Conservation (phyloP, 225 moss, liverwort and hornwort genomes). For the Bryum argenteum region DNA sequence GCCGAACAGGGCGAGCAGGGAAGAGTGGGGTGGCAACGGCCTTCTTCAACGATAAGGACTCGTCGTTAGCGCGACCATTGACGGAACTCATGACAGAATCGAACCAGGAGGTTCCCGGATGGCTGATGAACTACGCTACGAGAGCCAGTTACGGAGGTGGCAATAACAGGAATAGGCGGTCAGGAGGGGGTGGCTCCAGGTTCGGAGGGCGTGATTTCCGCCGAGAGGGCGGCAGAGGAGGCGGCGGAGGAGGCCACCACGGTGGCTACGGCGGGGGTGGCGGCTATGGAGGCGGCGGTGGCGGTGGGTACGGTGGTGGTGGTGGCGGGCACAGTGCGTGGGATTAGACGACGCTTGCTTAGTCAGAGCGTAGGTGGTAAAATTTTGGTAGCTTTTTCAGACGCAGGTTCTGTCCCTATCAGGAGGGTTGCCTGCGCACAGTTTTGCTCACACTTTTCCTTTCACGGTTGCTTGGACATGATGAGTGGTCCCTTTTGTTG, state of each 20-base stretch:
- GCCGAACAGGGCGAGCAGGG: constrained; percentile 94
- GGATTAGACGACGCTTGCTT: constrained; percentile 51
- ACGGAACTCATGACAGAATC: constrained; percentile 91
- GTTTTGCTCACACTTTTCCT: constrained; percentile 77
- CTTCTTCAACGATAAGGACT: constrained; percentile 93
- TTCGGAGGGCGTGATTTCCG: constrained; percentile 92
- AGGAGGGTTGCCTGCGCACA: constrained; percentile 55
- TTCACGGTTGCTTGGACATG: constrained; percentile 59
- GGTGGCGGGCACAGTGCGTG: constrained; percentile 77
- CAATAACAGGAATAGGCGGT: constrained; percentile 71
- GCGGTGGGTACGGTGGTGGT: constrained; percentile 67
- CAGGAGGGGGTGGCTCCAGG: constrained; percentile 79
- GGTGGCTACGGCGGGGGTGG: constrained; percentile 45
- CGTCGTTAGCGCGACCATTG: constrained; percentile 71
- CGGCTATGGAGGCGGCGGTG: constrained; percentile 48
- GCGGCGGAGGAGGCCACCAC: constrained; percentile 64
- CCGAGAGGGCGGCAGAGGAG: constrained; percentile 72
- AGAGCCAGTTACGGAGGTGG: constrained; percentile 61
- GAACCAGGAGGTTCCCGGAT: constrained; percentile 96
- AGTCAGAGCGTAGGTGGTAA: constrained; percentile 39
- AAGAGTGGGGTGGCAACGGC: constrained; percentile 96
- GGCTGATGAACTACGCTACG: constrained; percentile 75
- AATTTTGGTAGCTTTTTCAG: constrained; percentile 74
- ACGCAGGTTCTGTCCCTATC: constrained; percentile 15
- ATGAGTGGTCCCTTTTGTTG: constrained; percentile 55